Evolutionary conservation across 2,329 filamentous ascomycete genomes (phyloP).

Genomic region (Penicillium sp.): DNA sequence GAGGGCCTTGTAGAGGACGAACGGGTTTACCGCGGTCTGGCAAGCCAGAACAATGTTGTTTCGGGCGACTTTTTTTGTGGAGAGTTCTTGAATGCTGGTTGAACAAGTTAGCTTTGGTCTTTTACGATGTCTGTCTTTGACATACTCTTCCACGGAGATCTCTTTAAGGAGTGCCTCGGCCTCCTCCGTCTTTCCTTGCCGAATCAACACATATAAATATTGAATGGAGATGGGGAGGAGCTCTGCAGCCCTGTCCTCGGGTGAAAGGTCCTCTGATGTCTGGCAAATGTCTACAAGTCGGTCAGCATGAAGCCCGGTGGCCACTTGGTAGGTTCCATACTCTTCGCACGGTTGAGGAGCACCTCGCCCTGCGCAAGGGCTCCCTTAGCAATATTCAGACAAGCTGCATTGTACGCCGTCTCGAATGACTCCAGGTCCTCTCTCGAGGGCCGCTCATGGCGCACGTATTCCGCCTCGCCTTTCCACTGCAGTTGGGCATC

Average conservation of each 20-base stretch:
- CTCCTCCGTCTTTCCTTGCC: constrained; percentile 55
- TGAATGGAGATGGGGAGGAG: constrained; percentile 61
- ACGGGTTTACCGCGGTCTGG: constrained; percentile 53
- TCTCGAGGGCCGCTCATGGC: constrained; percentile 53
- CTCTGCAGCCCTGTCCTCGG: constrained; percentile 60
- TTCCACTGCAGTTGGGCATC: constrained; percentile 64
- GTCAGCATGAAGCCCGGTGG: constrained; percentile 4
- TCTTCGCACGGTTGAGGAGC: constrained; percentile 58
- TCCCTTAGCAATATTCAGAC: constrained; percentile 60
- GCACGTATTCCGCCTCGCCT: constrained; percentile 50
- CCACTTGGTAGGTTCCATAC: constrained; percentile 28
- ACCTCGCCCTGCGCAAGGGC: constrained; percentile 58
- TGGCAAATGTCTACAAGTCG: constrained; percentile 53
- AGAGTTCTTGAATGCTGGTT: constrained; percentile 55
- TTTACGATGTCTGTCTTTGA: not conserved
- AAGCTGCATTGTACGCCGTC: constrained; percentile 64
- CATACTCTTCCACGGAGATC: constrained; percentile 53
- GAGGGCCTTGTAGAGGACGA: constrained; percentile 56
- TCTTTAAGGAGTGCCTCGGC: constrained; percentile 53
- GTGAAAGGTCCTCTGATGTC: constrained; percentile 57
- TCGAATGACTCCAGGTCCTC: constrained; percentile 65
- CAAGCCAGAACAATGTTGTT: constrained; percentile 56
- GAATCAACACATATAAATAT: constrained; percentile 58
- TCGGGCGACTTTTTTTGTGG: constrained; percentile 59
- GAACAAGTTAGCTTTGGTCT: not conserved